Evolutionary conservation across 1,139 yeast genomes (phyloP).

Genomic region (Meyerozyma elateridarum): DNA sequence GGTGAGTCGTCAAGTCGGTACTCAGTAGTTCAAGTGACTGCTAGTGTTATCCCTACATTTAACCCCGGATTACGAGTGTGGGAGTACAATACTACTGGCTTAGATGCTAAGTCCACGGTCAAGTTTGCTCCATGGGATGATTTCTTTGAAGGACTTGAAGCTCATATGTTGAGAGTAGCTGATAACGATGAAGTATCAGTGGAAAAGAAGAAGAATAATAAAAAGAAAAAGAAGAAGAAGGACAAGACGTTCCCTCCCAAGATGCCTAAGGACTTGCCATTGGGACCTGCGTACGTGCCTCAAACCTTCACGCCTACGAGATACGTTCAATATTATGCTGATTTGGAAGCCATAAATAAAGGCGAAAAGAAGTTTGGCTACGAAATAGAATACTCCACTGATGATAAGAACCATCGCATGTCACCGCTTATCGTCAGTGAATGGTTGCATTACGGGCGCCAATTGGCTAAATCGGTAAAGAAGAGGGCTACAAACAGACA

Average conservation of each 20-base stretch:
- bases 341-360: slow-evolving; percentile 47
- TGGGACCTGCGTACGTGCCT: slow-evolving; percentile 73
- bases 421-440: slow-evolving; percentile 52
- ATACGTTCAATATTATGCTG: slow-evolving; percentile 69
- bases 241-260: slow-evolving; percentile 68
- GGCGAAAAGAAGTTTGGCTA: slow-evolving; percentile 48
- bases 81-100: slow-evolving; percentile 72
- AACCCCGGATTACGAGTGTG: slow-evolving; percentile 79
- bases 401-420: slow-evolving; percentile 53
- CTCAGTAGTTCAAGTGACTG: slow-evolving; percentile 63
- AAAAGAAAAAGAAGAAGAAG: slow-evolving; percentile 20
- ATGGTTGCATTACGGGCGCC: slow-evolving; percentile 55
- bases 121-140: slow-evolving; percentile 46
- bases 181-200: slow-evolving; percentile 13
- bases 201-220: slow-evolving; percentile 2
- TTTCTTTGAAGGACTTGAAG: slow-evolving; percentile 47
- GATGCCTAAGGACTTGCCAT: slow-evolving; percentile 47
- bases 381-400: slow-evolving; percentile 67
- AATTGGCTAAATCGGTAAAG: slow-evolving; percentile 41
- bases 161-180: slow-evolving; percentile 17
- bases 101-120: slow-evolving; percentile 23
- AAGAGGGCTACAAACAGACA: slow-evolving; percentile 14
- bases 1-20: slow-evolving; percentile 55
- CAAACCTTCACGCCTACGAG: slow-evolving; percentile 70
- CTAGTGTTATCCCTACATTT: slow-evolving; percentile 81